A percentile compares a stretch with the other conserved stretches of the same genome.
phyloP scores from a whole-genome alignment of 208 protist species.

The Acanthamoeba castellanii region DNA sequence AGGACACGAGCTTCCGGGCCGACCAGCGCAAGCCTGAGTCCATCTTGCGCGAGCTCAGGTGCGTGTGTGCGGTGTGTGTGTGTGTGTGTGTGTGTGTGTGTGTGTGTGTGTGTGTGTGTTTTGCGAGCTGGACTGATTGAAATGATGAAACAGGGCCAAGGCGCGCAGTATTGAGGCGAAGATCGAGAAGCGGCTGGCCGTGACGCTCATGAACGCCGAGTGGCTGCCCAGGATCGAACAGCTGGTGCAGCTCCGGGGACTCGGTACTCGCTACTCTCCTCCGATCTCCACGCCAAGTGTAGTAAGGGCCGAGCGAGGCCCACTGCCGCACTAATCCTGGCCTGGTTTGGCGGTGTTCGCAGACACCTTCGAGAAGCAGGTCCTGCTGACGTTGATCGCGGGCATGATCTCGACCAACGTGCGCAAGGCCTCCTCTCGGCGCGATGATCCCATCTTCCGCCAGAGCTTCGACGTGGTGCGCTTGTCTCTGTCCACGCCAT shows the following conservation, averaged over 20 bases:
- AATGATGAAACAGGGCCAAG: not conserved
- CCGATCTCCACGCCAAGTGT: too few species aligned
- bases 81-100: not conserved
- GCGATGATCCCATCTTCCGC: not conserved
- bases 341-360: not conserved
- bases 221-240: conserved; percentile 73
- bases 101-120: too few species aligned
- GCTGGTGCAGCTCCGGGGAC: conserved; percentile 2
- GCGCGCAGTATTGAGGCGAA: conserved; percentile 21
- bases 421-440: not conserved
- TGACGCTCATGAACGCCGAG: not conserved
- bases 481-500: too few species aligned
- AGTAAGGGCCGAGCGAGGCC: not conserved
- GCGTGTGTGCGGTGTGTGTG: not conserved
- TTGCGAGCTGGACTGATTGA: too few species aligned
- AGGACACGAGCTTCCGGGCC: not conserved
- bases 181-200: not conserved
- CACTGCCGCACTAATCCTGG: not conserved
- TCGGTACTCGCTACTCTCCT: not conserved
- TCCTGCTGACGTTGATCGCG: conserved; percentile 64
- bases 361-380: conserved; percentile 71
- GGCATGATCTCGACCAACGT: not conserved
- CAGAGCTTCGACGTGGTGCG: conserved; percentile 13
- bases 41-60: conserved; percentile 24
- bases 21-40: conserved; percentile 47